These are phyloP conservation scores for Cicer pinnatifidum DNA, from an alignment of 306 rosid species.

Conservation along the genomic window DNA sequence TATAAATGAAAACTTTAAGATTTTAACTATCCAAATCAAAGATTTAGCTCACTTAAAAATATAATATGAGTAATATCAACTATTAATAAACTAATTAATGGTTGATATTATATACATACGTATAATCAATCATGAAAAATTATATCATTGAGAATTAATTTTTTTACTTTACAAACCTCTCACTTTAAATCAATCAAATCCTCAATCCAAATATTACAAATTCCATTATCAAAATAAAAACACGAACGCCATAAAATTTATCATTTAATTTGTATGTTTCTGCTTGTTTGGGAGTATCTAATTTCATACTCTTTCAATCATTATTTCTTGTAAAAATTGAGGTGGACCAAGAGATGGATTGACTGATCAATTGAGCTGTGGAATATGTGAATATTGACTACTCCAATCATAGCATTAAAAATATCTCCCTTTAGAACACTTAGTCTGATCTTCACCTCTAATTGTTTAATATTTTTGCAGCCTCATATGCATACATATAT, in stretches of 20 bases:
- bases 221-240: background rate
- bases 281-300: background rate
- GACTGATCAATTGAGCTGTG: background rate
- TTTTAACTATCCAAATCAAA: too few relatives aligned
- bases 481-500: too few relatives aligned
- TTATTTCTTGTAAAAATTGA: background rate
- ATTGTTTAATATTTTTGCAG: background rate
- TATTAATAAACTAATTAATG: too few relatives aligned
- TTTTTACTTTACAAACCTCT: too few relatives aligned
- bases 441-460: conserved; percentile 10
- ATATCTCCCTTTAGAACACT: conserved; percentile 5
- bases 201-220: too few relatives aligned
- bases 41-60: too few relatives aligned
- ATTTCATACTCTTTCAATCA: background rate
- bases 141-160: too few relatives aligned
- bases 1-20: too few relatives aligned
- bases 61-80: too few relatives aligned
- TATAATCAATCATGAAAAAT: too few relatives aligned
- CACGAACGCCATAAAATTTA: background rate
- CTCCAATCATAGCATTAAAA: conserved; percentile 1
- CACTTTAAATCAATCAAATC: too few relatives aligned
- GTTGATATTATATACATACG: too few relatives aligned
- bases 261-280: conserved; percentile 7
- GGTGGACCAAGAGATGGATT: conserved; percentile 16
- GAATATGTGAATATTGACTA: conserved; percentile 19